Evolutionary conservation across 2,329 filamentous ascomycete species (phyloP).

Genomic region (Intubia oerlemansii): DNA sequence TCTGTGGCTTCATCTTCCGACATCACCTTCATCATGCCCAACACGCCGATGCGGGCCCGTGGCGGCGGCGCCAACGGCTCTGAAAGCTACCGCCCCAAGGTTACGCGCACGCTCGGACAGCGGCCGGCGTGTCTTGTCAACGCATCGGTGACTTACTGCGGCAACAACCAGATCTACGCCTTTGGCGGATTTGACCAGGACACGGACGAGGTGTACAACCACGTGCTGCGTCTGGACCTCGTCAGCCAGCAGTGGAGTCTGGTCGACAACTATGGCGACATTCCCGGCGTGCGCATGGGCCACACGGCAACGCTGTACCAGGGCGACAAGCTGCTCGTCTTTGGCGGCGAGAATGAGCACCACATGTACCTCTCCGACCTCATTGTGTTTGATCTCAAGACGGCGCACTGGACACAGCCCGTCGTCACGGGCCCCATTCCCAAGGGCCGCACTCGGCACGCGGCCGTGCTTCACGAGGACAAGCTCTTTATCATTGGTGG

Average conservation of each 20-base stretch:
- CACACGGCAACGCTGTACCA: constrained; percentile 90
- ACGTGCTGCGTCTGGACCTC: constrained; percentile 77
- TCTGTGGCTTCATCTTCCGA: no score
- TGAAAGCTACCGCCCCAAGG: constrained; percentile 67
- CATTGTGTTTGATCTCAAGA: constrained; percentile 87
- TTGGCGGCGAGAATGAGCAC: constrained; percentile 95
- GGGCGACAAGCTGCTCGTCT: constrained; percentile 87
- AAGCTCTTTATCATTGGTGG: constrained; percentile 91
- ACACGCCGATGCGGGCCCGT: constrained; percentile 51
- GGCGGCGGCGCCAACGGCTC: constrained; percentile 34
- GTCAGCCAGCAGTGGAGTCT: constrained; percentile 80
- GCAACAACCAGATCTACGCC: constrained; percentile 91
- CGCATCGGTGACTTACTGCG: constrained; percentile 96
- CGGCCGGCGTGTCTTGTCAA: constrained; percentile 90
- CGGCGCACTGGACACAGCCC: constrained; percentile 87
- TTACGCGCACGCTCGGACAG: constrained; percentile 57
- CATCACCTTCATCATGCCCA: constrained; percentile 83
- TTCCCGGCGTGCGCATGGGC: constrained; percentile 90
- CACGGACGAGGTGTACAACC: constrained; percentile 97
- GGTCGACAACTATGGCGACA: constrained; percentile 96
- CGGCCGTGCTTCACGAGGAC: constrained; percentile 85
- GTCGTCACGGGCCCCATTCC: constrained; percentile 68
- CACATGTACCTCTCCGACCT: constrained; percentile 87
- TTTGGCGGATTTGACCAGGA: constrained; percentile 98
- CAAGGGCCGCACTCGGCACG: constrained; percentile 78